These are phyloP conservation scores for Platanus orientalis DNA, from an alignment of 164 flowering plant genomes.

Conservation along the genomic window DNA sequence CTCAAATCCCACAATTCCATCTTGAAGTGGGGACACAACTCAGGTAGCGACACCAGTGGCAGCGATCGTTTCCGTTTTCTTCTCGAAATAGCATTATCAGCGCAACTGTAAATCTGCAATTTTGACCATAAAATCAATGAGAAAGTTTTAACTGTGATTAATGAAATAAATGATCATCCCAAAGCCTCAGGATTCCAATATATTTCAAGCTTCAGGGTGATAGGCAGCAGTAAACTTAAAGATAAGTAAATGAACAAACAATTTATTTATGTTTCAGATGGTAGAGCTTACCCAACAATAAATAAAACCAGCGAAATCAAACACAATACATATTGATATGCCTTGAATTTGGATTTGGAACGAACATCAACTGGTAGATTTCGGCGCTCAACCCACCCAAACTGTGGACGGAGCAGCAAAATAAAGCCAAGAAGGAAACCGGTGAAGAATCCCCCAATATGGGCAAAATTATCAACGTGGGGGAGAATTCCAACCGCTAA, in stretches of 20 bases:
- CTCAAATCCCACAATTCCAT: slow-evolving; percentile 43
- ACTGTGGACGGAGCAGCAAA: slow-evolving; percentile 70
- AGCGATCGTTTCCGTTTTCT: slow-evolving; percentile 57
- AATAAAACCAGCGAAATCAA: slow-evolving; percentile 47
- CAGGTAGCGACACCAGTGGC: slow-evolving; percentile 81
- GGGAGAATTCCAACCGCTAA: slow-evolving; percentile 80
- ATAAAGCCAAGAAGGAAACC: slow-evolving; percentile 84
- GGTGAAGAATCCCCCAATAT: slow-evolving; percentile 77
- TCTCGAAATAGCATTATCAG: slow-evolving; percentile 77
- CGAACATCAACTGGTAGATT: slow-evolving; percentile 37
- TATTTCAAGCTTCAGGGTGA: too few relatives aligned
- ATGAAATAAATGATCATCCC: too few relatives aligned
- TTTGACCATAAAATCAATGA: neutral
- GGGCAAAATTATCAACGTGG: slow-evolving; percentile 75
- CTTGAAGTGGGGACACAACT: slow-evolving; percentile 73
- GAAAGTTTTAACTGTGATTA: too few relatives aligned
- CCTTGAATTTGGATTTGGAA: slow-evolving; percentile 55
- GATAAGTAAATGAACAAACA: neutral
- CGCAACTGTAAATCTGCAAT: slow-evolving; percentile 54
- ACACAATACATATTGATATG: slow-evolving; percentile 60
- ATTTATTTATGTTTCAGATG: neutral
- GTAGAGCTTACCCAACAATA: slow-evolving; percentile 52
- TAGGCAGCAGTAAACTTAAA: neutral
- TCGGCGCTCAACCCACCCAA: slow-evolving; percentile 60
- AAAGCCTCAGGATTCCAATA: too few relatives aligned